phyloP scores from a whole-genome alignment of 495 filamentous ascomycete genomes.

The Aspergillus mulundensis region DNA sequence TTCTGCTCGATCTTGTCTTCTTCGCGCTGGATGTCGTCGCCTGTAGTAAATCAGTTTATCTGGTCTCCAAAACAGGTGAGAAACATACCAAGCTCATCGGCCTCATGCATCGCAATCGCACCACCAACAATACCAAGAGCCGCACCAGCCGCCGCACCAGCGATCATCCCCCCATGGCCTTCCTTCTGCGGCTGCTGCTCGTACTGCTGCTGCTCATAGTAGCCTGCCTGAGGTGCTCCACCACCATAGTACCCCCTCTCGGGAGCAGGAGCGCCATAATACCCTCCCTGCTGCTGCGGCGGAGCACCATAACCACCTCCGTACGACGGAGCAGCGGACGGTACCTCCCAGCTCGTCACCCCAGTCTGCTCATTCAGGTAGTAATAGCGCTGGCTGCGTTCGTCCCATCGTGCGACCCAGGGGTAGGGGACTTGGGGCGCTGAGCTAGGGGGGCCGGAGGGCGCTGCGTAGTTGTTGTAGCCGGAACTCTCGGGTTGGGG shows the following conservation, averaged over 20 bases:
- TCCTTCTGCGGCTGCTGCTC: constrained; percentile 22
- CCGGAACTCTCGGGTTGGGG: not conserved
- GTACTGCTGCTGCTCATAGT: constrained; percentile 19
- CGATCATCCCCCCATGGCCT: constrained; percentile 25
- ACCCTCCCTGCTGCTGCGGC: not conserved
- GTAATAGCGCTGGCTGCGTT: constrained; percentile 48
- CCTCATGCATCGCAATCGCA: constrained; percentile 46
- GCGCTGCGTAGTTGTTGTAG: not conserved
- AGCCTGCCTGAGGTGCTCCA: not conserved
- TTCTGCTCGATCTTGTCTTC: constrained; percentile 28
- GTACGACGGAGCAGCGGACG: constrained; percentile 15
- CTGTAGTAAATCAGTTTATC: no score
- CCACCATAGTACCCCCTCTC: constrained; percentile 4
- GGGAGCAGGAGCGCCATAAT: constrained; percentile 4
- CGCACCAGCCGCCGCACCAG: constrained; percentile 36
- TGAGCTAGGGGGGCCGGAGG: constrained; percentile 3
- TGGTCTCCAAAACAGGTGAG: not conserved
- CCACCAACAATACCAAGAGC: constrained; percentile 51
- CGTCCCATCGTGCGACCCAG: constrained; percentile 54
- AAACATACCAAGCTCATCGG: constrained; percentile 39
- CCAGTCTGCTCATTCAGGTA: constrained; percentile 54
- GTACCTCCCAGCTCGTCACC: constrained; percentile 50
- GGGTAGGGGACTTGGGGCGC: constrained; percentile 45
- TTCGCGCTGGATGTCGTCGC: constrained; percentile 26
- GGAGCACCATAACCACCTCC: constrained; percentile 9